These are phyloP conservation scores for Globisporangium paddicum DNA, from an alignment of 352 stramenopile species.

Conservation along the genomic window DNA sequence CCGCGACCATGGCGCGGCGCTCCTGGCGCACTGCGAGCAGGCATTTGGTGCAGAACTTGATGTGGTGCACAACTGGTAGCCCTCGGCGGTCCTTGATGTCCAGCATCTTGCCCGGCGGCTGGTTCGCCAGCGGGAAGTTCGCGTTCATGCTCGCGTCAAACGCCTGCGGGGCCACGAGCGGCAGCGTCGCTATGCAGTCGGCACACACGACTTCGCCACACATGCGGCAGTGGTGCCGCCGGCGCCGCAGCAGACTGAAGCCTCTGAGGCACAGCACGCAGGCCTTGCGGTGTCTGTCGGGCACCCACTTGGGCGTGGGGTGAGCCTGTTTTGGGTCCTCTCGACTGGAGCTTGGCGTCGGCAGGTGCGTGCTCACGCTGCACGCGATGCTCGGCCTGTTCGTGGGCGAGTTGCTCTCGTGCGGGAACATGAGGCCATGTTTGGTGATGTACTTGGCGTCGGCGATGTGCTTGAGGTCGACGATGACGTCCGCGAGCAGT, in stretches of 20 bases:
- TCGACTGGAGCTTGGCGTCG: slow-evolving; percentile 12
- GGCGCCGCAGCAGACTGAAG: slow-evolving; percentile 52
- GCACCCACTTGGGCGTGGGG: slow-evolving; percentile 45
- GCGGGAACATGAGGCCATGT: slow-evolving; percentile 64
- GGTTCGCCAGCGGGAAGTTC: slow-evolving; percentile 24
- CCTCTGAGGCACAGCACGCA: slow-evolving; percentile 71
- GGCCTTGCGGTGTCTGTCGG: slow-evolving; percentile 51
- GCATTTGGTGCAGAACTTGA: slow-evolving; percentile 80
- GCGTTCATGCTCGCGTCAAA: slow-evolving; percentile 9
- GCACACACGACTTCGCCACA: slow-evolving; percentile 74
- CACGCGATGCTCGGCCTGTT: slow-evolving; percentile 11
- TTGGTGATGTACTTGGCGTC: slow-evolving; percentile 84
- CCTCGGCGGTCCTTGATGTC: slow-evolving; percentile 33
- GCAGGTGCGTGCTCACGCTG: slow-evolving; percentile 31
- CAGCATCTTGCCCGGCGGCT: slow-evolving; percentile 37
- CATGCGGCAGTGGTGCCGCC: slow-evolving; percentile 74
- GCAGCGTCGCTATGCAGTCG: slow-evolving; percentile 60
- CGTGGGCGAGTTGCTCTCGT: slow-evolving; percentile 13
- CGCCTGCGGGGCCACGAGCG: slow-evolving; percentile 38
- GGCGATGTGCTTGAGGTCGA: slow-evolving; percentile 60
- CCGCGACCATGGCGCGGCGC: slow-evolving; percentile 46
- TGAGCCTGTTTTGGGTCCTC: slow-evolving; percentile 12
- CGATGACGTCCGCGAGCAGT: slow-evolving; percentile 51
- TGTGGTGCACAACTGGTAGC: slow-evolving; percentile 55
- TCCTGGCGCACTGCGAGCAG: slow-evolving; percentile 41